Evolutionary conservation across 495 filamentous ascomycete species (phyloP), one percentile per base, ranked within the genome.

Genomic region (Xylaria grammica): DNA sequence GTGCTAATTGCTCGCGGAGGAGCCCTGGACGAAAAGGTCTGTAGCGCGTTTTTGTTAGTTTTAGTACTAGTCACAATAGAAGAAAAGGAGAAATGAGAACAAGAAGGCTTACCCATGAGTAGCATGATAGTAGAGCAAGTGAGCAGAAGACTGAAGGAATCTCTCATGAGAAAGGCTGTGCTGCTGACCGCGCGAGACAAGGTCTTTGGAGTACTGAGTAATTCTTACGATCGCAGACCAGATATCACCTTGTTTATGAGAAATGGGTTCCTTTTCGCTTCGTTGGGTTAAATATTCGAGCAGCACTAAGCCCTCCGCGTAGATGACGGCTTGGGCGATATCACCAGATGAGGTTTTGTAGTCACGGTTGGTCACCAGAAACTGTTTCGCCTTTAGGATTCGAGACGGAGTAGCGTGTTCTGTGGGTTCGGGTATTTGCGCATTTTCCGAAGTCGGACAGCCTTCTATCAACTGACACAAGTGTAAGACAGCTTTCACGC

Each of bases 71-170:
- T 15, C 32, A 19, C 3, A 24, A 10, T 60, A 5, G 22, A 2
- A 26, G 46, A 34, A 46, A 6, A 26, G 26, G 27, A 0, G 13
- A 26, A 30, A 9, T 19, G n/a, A n/a, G 6, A 26, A 44, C 40
- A n/a, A 19, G 20, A 53, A n/a, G 11, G 65, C 77, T 65, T 65
- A 79, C 79, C 82, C 81, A 53, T 82, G 82, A 1, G 72, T 80
- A 26, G 87, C 78, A 71, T 95, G 87, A 69, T 88, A 81, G 69
- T 87, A 84, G 29, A 97, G 74, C 3, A 99, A 78, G n/a, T 79
- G 81, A 24, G 89, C 83, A 46, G 86, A 84, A 48, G 81, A 79
- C 75, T 94, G 91, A 64, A 91, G 84, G 4, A 90, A 76, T 15
- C 83, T 75, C 72, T 93, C 87, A 40, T 84, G 79, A 13, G 68